phyloP scores from a whole-genome alignment of 371 early-diverging fungal species.

The Funneliformis caledonium region DNA sequence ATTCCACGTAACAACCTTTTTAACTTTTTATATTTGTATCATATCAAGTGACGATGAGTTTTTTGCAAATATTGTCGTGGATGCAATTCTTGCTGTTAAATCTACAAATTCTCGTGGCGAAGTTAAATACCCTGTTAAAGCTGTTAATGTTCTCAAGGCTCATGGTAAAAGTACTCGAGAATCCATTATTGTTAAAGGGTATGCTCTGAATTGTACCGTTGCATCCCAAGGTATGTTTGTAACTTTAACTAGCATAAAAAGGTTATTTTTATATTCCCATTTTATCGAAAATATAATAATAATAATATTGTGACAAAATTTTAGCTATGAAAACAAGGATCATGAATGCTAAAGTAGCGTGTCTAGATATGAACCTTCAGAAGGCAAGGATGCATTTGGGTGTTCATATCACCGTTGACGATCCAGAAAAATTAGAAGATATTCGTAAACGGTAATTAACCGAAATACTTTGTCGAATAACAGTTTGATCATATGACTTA shows the following conservation, averaged over 20 bases:
- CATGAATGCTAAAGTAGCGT: conserved; percentile 96
- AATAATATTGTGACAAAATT: background rate
- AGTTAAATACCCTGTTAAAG: conserved; percentile 94
- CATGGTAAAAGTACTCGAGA: conserved; percentile 98
- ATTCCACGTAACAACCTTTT: background rate
- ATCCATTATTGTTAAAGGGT: conserved; percentile 92
- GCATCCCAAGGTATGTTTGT: conserved; percentile 75
- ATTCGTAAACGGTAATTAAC: conserved; percentile 85
- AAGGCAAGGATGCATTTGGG: conserved; percentile 99
- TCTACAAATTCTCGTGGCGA: conserved; percentile 85
- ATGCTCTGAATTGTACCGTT: conserved; percentile 98
- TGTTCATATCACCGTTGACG: conserved; percentile 97
- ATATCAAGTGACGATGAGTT: conserved; percentile 83
- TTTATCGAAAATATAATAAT: background rate
- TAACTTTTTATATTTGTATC: background rate
- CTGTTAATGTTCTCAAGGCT: conserved; percentile 98
- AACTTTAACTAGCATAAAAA: background rate
- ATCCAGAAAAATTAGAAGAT: conserved; percentile 97
- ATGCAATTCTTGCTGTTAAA: conserved; percentile 95
- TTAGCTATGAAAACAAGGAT: conserved; percentile 90
- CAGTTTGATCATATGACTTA: background rate
- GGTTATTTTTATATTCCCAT: no score
- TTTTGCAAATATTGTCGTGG: conserved; percentile 97
- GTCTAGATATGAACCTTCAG: conserved; percentile 98
- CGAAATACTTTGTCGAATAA: background rate